Evolutionary conservation across 1,284 basidiomycete species (phyloP), one percentile per base, ranked within the genome.

Genomic region (Prillingera fragicola): DNA sequence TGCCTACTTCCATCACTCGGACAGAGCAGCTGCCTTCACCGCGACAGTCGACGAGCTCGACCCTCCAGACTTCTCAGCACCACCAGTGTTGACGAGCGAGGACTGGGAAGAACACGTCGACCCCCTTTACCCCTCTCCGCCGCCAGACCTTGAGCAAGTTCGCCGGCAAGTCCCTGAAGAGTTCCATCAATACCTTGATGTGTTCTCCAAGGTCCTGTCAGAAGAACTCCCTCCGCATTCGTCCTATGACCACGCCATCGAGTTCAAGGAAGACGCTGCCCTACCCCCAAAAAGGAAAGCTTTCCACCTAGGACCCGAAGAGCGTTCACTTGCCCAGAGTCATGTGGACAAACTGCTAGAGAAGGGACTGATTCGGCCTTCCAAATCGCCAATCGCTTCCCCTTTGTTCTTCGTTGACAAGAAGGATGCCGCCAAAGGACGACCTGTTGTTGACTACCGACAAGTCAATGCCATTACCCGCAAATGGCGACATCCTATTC

Each of bases 331-430:
- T 55, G 75, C 2, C 43, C 42, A 10, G 63, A 67, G n/a, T 74
- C n/a, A 69, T 45, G 40, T 76, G 34, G 56, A 73, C 13, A 64
- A 71, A 28, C 69, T 73, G 36, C 63, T 77, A 0, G 64, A 21
- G 0, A 64, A 57, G 19, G 69, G 66, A 0, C 60, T 64, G 38
- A 68, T 72, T 21, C 32, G 44, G 5, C 48, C 43, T 3, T 71
- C 63, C 0, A 45, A 60, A 28, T 69, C 65, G 0, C 55, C 65
- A 0, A 53, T 56, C 21, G 63, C 24, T 8, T 55, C 75, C 0
- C 74, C 74, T 0, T 57, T 78, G 31, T 63, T 79, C 1, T 79
- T 78, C 46, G 67, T 75, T 25, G 65, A 67, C 37, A 77, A 78
- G 55, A 78, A 77, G 54, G 71, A 73, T 48, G 70, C 74, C 5